Evolutionary conservation across 1,139 yeast species (phyloP).

Genomic region (Taphrina wiesneri): DNA sequence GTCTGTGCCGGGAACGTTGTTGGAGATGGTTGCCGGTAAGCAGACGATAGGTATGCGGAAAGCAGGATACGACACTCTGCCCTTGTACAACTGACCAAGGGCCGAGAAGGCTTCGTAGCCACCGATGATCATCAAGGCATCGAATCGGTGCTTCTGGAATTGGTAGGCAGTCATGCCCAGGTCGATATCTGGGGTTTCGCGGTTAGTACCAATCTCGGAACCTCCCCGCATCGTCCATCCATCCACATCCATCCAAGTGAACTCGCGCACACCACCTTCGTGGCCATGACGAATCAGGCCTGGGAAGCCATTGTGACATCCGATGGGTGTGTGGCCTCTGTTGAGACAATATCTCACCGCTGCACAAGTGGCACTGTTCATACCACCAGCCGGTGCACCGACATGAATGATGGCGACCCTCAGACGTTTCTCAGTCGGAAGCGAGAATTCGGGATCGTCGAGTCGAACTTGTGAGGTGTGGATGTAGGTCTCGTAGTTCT

Average conservation of each 20-base stretch:
- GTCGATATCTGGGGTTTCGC: conserved; percentile 78
- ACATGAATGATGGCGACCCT: conserved; percentile 81
- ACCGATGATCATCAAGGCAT: conserved; percentile 87
- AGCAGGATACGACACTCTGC: conserved; percentile 75
- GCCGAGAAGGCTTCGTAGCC: conserved; percentile 93
- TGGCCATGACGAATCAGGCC: conserved; percentile 69
- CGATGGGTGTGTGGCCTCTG: conserved; percentile 82
- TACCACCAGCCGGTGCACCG: conserved; percentile 97
- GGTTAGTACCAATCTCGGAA: conserved; percentile 91
- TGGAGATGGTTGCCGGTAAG: conserved; percentile 94
- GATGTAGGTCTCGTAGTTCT: conserved; percentile 59
- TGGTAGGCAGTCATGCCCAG: conserved; percentile 86
- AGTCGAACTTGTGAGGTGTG: conserved; percentile 45
- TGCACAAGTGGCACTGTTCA: conserved; percentile 89
- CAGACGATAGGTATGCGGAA: conserved; percentile 92
- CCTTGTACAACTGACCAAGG: conserved; percentile 72
- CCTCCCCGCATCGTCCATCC: conserved; percentile 93
- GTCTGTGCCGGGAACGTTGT: conserved; percentile 96
- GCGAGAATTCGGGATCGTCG: conserved; percentile 38
- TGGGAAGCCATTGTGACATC: conserved; percentile 88
- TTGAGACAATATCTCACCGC: conserved; percentile 89
- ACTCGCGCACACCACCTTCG: conserved; percentile 64
- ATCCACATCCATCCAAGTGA: conserved; percentile 83
- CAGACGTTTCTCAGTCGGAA: conserved; percentile 45
- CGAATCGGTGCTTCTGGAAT: conserved; percentile 78